phyloP scores from a whole-genome alignment of 2,329 filamentous ascomycete species.

The Nemania bipapillata region DNA sequence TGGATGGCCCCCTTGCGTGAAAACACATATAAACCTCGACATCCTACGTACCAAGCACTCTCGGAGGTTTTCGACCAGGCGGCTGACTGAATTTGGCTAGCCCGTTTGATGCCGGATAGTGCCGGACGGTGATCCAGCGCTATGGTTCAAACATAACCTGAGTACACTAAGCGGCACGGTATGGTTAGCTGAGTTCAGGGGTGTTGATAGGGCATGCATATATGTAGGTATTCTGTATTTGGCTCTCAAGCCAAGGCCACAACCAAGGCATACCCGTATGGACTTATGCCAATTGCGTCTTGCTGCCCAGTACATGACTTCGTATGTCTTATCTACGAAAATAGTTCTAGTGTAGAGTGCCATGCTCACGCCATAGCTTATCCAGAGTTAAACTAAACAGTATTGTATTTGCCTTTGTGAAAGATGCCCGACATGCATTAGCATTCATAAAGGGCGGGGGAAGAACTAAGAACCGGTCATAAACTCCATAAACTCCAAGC shows the following conservation, averaged over 20 bases:
- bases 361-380: neutral
- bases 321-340: neutral
- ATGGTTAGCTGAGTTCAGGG: slow-evolving; percentile 4
- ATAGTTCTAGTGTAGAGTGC: neutral
- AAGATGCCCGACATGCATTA: neutral
- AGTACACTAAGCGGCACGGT: slow-evolving; percentile 9
- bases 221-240: no score
- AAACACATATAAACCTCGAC: slow-evolving; percentile 4
- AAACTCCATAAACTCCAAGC: slow-evolving; percentile 21
- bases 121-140: slow-evolving; percentile 19
- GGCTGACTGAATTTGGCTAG: neutral
- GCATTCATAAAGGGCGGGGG: no score
- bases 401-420: neutral
- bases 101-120: slow-evolving; percentile 12
- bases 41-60: neutral
- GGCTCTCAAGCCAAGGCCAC: neutral
- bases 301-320: neutral
- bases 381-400: neutral
- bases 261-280: no score
- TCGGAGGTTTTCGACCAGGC: neutral
- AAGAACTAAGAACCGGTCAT: neutral
- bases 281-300: neutral
- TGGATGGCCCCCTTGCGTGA: neutral
- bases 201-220: neutral
- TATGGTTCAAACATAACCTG: slow-evolving; percentile 17